Percentiles rank a stretch among this genome's conserved stretches.
Conservation (phyloP, 306 rosid species). For the Dicorynia guianensis region DNA sequence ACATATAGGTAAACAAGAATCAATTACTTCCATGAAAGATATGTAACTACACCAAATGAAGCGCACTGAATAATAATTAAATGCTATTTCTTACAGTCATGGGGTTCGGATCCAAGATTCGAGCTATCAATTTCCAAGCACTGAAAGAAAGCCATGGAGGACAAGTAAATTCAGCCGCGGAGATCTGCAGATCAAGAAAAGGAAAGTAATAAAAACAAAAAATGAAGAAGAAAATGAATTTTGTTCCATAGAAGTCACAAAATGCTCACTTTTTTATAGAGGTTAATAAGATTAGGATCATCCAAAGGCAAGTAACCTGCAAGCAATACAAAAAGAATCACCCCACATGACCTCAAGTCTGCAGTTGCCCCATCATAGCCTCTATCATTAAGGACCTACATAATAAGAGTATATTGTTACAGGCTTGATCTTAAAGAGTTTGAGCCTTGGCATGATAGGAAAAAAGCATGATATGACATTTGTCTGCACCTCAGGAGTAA, state of each 20-base stretch:
- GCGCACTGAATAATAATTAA: conserved; percentile 15
- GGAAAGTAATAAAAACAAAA: conserved; percentile 38
- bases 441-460: neutral
- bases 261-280: conserved; percentile 84
- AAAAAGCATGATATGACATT: conserved; percentile 35
- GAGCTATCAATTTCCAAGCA: conserved; percentile 88
- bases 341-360: conserved; percentile 99
- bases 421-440: conserved; percentile 25
- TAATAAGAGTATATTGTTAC: conserved; percentile 35
- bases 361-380: conserved; percentile 98
- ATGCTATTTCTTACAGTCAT: conserved; percentile 68
- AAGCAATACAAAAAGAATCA: conserved; percentile 94
- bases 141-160: conserved; percentile 97
- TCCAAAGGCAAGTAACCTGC: conserved; percentile 99
- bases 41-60: conserved; percentile 26
- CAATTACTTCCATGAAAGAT: neutral
- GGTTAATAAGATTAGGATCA: conserved; percentile 84
- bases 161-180: conserved; percentile 86
- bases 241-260: conserved; percentile 28
- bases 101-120: conserved; percentile 94
- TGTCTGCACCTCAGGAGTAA: conserved; percentile 91
- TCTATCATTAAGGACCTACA: conserved; percentile 87
- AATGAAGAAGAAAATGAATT: conserved; percentile 24
- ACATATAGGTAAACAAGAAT: no score
- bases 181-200: conserved; percentile 73